phyloP scores from a whole-genome alignment of 768 basidiomycete genomes.

The Lentinula guzmanii region DNA sequence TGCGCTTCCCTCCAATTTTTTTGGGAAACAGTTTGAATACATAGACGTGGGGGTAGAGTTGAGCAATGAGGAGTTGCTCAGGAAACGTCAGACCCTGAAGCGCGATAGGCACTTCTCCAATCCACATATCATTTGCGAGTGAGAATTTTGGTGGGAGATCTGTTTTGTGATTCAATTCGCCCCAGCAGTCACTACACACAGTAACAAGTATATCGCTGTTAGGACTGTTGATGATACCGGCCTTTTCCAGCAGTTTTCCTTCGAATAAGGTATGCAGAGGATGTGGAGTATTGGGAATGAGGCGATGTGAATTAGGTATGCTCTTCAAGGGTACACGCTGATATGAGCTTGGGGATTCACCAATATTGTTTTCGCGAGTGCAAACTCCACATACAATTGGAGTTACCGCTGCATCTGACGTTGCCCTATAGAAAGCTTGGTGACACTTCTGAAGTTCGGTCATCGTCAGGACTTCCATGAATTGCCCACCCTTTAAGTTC shows the following conservation, averaged over 20 bases:
- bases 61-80: conserved; percentile 6
- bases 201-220: background rate
- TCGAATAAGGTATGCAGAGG: background rate
- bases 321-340: background rate
- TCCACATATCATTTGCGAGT: conserved; percentile 10
- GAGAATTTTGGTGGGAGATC: background rate
- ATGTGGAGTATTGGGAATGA: background rate
- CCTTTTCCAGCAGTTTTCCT: background rate
- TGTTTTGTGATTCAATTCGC: background rate
- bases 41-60: conserved; percentile 22
- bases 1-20: background rate
- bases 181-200: background rate
- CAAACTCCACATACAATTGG: background rate
- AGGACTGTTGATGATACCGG: background rate
- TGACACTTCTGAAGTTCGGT: background rate
- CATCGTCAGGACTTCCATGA: background rate
- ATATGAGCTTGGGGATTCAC: background rate
- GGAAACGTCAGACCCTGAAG: background rate
- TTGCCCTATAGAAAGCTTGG: background rate
- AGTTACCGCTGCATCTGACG: background rate
- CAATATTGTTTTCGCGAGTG: background rate
- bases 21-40: conserved; percentile 30
- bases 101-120: conserved; percentile 1
- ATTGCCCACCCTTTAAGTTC: background rate
- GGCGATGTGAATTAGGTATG: background rate